These are phyloP conservation scores for Circinella minor DNA, from an alignment of 371 early-diverging fungal genomes.

Conservation along the genomic window DNA sequence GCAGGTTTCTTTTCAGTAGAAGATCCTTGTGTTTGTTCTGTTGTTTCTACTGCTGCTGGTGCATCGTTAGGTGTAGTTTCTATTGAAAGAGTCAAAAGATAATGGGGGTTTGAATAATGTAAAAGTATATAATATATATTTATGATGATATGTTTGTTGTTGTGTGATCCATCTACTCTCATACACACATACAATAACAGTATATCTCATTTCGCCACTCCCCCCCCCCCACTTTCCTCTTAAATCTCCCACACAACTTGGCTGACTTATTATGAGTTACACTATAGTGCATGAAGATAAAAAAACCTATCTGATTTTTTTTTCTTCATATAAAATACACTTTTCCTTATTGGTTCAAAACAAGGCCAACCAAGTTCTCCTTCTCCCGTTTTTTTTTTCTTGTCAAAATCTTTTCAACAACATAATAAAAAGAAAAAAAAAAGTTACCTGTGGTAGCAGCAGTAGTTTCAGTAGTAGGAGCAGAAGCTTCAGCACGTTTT, in stretches of 20 bases:
- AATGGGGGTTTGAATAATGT: background rate
- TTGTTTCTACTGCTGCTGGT: background rate
- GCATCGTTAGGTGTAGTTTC: constrained; percentile 2
- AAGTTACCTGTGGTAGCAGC: background rate
- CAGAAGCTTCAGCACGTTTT: background rate
- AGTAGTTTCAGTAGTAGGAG: background rate
- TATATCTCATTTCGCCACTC: no score
- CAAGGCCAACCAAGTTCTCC: no score
- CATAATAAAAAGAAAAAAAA: background rate
- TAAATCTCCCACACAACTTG: background rate
- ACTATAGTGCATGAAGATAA: background rate
- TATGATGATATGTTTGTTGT: no score
- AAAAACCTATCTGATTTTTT: no score
- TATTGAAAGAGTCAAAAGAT: background rate
- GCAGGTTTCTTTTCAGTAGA: constrained; percentile 5
- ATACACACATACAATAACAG: no score
- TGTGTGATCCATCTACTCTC: no score
- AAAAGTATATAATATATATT: background rate
- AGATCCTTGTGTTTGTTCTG: background rate
- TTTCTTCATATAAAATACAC: no score
- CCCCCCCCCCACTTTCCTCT: background rate
- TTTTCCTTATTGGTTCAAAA: background rate
- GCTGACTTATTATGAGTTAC: background rate
- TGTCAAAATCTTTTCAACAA: no score
- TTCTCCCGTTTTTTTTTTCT: no score